A percentile compares a stretch with the other conserved stretches of the same genome.
phyloP scores from a whole-genome alignment of 1,139 yeast species.

The Suhomyces atakaporum region DNA sequence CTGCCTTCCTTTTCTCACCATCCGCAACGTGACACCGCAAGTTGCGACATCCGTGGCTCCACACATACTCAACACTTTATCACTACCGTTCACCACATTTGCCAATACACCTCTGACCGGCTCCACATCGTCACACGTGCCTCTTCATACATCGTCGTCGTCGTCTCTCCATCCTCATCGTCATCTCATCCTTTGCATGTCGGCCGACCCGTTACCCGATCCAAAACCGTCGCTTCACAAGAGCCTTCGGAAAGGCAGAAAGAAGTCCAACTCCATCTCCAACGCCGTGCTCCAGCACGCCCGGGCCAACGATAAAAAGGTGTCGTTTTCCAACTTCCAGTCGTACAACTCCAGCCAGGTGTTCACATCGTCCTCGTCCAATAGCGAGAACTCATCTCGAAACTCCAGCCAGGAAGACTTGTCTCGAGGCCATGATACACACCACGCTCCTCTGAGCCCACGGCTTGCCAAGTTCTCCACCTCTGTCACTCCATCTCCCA shows the following conservation, averaged over 20 bases:
- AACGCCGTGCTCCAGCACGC: conserved; percentile 25
- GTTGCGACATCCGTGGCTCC: too few relatives aligned
- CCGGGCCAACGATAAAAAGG: conserved; percentile 22
- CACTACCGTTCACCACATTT: too few relatives aligned
- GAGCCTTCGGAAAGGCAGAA: conserved; percentile 9
- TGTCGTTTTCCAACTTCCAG: conserved; percentile 19
- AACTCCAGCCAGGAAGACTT: conserved; percentile 22
- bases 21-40: too few relatives aligned
- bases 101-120: too few relatives aligned
- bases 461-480: conserved; percentile 15
- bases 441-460: background rate
- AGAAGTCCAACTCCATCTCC: conserved; percentile 23
- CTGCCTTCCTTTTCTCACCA: too few relatives aligned
- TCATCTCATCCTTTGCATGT: too few relatives aligned
- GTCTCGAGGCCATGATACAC: conserved; percentile 6
- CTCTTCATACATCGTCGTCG: too few relatives aligned
- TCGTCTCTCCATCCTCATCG: too few relatives aligned
- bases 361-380: conserved; percentile 14
- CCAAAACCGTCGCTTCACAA: background rate
- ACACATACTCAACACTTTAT: too few relatives aligned
- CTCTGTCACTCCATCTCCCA: conserved; percentile 18
- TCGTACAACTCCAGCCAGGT: conserved; percentile 14
- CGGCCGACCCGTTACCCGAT: background rate
- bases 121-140: too few relatives aligned
- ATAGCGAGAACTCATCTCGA: conserved; percentile 15